Evolutionary conservation across 768 basidiomycete genomes (phyloP), one percentile per base, ranked within the genome.

Genomic region (Termitomyces heimii): DNA sequence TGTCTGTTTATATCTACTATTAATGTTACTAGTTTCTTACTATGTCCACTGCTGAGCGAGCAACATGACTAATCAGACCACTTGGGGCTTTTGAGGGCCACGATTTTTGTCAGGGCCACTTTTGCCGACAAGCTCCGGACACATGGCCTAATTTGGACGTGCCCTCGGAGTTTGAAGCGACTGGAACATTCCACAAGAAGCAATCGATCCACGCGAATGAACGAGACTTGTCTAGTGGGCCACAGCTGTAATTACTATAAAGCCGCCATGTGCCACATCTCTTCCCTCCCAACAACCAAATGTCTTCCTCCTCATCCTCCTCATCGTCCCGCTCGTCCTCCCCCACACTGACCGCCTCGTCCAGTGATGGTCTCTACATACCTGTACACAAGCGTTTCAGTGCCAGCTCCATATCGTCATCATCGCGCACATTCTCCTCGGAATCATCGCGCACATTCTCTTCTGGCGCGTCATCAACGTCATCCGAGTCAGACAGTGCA

Each of bases 301-400:
- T 73, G 70, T 67, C 71, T 39, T 65, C 55, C 45, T 44, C 54
- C 4, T 53, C 64, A 4, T 58, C 68, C 5, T 58, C 68, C 53
- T 60, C 63, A 6, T 48, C 47, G 32, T 58, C 63, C 14, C 60
- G 60, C 40, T 56, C 61, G 48, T 26, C 61, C 31, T 60, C 67
- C 0, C 62, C 67, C 8, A 47, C 66, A 8, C 63, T 67, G 5
- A 56, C 65, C 4, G 54, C 34, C 28, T 66, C 32, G 42, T 61
- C 34, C 32, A 18, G 32, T 35, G 46, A 8, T 18, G 63, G 65
- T 22, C 65, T 73, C 31, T 79, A 79, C 54, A 53, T 79, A 37
- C 77, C 78, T 26, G 56, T 79, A 0, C 77, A 79, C 51, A 73
- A 68, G 59, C 73, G 77, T 32, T 48, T 53, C 34, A 57, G 55